Conservation (phyloP, 805 yeast species). For the Komagataella phaffii region DNA sequence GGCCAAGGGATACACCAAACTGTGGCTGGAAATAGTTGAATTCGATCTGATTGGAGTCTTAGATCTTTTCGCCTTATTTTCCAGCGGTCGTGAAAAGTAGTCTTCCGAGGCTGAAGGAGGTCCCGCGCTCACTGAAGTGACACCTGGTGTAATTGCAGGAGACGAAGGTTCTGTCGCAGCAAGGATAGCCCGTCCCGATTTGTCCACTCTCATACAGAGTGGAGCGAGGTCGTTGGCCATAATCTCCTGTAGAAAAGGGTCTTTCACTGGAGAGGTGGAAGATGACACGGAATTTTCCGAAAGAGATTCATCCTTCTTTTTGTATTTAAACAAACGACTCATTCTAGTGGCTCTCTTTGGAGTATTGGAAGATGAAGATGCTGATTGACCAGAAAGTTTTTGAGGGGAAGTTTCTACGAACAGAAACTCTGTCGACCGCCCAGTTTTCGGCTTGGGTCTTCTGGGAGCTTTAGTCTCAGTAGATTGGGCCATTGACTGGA, state of each 20-base stretch:
- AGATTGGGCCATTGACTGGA: slow-evolving; percentile 7
- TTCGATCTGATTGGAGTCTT: background rate
- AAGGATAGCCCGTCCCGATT: background rate
- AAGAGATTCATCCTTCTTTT: background rate
- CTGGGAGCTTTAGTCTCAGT: slow-evolving; percentile 5
- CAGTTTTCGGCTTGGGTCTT: slow-evolving; percentile 19
- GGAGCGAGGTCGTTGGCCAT: background rate
- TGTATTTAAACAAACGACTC: slow-evolving; percentile 1
- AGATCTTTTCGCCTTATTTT: background rate
- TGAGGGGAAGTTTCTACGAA: slow-evolving; percentile 15
- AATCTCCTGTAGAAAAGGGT: background rate
- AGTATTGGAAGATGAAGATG: background rate
- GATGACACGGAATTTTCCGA: background rate
- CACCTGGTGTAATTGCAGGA: background rate
- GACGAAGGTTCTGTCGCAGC: background rate
- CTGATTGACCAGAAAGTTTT: background rate
- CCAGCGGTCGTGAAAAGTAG: background rate
- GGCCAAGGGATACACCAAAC: background rate
- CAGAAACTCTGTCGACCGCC: slow-evolving; percentile 17
- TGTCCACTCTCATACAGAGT: background rate
- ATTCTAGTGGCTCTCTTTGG: slow-evolving; percentile 1
- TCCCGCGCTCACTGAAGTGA: background rate
- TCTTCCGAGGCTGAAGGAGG: background rate
- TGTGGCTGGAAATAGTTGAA: background rate
- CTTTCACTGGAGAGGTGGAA: background rate